Conservation (phyloP, 1,139 yeast species). For the Debaryomycetaceae sp. region DNA sequence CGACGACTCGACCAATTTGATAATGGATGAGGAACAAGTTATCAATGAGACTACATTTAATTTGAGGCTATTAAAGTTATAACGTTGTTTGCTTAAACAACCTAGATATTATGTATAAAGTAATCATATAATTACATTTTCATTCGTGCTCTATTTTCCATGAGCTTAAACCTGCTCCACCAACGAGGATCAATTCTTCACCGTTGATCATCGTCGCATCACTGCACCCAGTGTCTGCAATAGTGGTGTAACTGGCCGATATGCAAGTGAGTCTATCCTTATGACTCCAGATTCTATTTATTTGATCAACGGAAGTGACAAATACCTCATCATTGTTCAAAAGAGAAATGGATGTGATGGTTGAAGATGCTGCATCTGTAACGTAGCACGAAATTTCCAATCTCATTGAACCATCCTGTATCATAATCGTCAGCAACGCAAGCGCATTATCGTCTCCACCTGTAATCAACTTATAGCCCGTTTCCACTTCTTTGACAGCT, state of each 20-base stretch:
- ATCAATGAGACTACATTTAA: conserved; percentile 83
- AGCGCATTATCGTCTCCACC: conserved; percentile 95
- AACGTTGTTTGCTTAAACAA: conserved; percentile 9
- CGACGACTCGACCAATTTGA: conserved; percentile 39
- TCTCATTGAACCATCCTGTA: conserved; percentile 12
- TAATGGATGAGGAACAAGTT: conserved; percentile 87
- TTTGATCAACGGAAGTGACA: conserved; percentile 76
- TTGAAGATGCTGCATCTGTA: conserved; percentile 74
- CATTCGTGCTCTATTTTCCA: conserved; percentile 30
- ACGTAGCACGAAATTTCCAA: conserved; percentile 29
- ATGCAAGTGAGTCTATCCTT: conserved; percentile 29
- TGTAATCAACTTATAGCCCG: conserved; percentile 43
- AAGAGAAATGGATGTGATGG: conserved; percentile 64
- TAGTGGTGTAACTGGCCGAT: conserved; percentile 61
- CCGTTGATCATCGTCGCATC: conserved; percentile 32
- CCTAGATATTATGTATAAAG: neutral
- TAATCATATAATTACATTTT: conserved; percentile 4
- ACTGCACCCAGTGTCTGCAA: conserved; percentile 86
- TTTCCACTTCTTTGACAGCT: conserved; percentile 11
- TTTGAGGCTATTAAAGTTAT: conserved; percentile 71
- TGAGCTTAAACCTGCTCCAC: conserved; percentile 69
- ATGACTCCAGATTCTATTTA: conserved; percentile 61
- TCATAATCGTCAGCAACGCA: conserved; percentile 36
- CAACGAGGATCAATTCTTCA: conserved; percentile 41
- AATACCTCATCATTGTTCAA: conserved; percentile 24